Evolutionary conservation across 495 filamentous ascomycete genomes (phyloP), one percentile per base, ranked within the genome.

Genomic region (Penicillium fimorum): DNA sequence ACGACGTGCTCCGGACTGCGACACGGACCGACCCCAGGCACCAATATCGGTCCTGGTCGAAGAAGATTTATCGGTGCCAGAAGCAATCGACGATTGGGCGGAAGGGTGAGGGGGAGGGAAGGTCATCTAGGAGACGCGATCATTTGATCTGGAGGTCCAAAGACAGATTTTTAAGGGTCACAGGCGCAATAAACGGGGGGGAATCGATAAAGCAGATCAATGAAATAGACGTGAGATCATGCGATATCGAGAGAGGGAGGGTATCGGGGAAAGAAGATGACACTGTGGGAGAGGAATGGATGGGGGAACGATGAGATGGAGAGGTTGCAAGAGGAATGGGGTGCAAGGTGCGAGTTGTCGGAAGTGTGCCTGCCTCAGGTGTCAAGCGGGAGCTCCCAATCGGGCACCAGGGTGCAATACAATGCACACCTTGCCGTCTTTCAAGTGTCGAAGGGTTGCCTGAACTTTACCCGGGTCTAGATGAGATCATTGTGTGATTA

Each of bases 41-140:
- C 81, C 79, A 73, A 82, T 82, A 75, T 84, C 69, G 68, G 78
- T 69, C 66, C 80, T 75, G 73, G 76, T 73, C 73, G 80, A 79
- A 58, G 80, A 76, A 65, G 76, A 71, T 68, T 76, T 81, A 70
- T 79, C 77, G 68, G 77, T 75, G 76, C 76, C 76, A 74, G 81
- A 78, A 80, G 77, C 77, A 76, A 77, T 83, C 72, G 81, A 82
- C 75, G 84, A 80, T 75, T 80, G 79, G 74, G 79, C 75, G 76
- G 76, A 78, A 79, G 79, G 78, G 71, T 77, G 76, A 76, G 81
- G 79, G 75, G 80, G 76, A 79, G 78, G 79, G 76, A 80, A 81
- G 79, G 75, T 84, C 82, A 84, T 84, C 80, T 82, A 83, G 79
- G 79, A 81, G 78, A 78, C 74, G 72, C 75, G 72, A 80, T 78